Evolutionary conservation across 257 asterid genomes (phyloP).

Genomic region (Solanum lycopersicoides): DNA sequence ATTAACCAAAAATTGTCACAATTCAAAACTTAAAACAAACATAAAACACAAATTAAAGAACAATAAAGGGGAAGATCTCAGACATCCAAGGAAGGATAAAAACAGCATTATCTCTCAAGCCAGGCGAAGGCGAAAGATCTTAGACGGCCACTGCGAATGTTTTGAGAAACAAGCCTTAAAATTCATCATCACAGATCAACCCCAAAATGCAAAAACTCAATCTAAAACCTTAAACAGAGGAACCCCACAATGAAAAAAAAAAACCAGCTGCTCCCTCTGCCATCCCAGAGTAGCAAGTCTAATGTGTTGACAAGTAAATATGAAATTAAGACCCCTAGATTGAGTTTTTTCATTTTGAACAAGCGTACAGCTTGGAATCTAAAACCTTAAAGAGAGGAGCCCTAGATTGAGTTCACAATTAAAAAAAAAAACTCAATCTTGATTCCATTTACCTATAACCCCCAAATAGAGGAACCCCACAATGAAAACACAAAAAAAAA

Average conservation of each 20-base stretch:
- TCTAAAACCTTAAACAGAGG: not conserved
- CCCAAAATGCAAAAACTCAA: not conserved
- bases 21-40: not conserved
- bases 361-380: not conserved
- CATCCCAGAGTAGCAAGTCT: too few species aligned
- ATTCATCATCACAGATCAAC: conserved; percentile 24
- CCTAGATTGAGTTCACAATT: too few species aligned
- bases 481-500: not conserved
- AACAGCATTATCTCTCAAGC: conserved; percentile 69
- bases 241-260: not conserved
- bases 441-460: not conserved
- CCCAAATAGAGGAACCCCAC: not conserved
- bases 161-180: conserved; percentile 65
- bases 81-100: conserved; percentile 79
- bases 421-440: not conserved
- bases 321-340: too few species aligned
- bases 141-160: conserved; percentile 77
- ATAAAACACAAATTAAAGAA: not conserved
- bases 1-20: not conserved
- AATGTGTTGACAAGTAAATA: too few species aligned
- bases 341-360: too few species aligned
- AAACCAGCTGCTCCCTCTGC: too few species aligned
- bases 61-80: conserved; percentile 13
- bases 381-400: not conserved
- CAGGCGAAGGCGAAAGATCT: conserved; percentile 72